Base-by-base conservation (phyloP, 208 protist genomes). In the Dictyostelium gargantuum region DNA sequence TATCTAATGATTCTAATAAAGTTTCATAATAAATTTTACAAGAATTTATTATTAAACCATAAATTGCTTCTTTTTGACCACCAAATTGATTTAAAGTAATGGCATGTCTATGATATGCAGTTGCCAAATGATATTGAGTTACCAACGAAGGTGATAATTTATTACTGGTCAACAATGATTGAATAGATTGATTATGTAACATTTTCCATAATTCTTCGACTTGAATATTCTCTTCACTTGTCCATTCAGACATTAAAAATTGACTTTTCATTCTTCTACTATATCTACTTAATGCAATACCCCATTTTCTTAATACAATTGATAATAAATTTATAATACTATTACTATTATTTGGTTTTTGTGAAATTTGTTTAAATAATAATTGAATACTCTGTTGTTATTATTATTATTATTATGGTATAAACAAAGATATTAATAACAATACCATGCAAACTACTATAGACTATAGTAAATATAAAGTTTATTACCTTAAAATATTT, bases 231-330 rank as follows among this genome's bases (percentile, higher is more conserved):
- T 89, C 81, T 40, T 89, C 81, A 35, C 61, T 77, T 42, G 81
- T 38, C 81, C 81, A 89, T 29, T 89, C 81, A 35, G 81, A 89
- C 81, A 89, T 89, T 40, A 89, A 44, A 73, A 89, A 89, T 35
- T 89, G 81, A 77, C 81, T 77, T n/a, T 89, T 89, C 81, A 89
- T 89, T 19, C 81, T 40, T 38, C 81, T 56, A 29, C 48, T 66
- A 38, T 89, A 89, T 77, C 81, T 89, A 38, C 81, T 89, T 54
- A 89, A 26, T 66, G 81, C 23, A 58, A 89, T 89, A 50, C 81
- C 81, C 81, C 81, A 89, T 52, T 89, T 89, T 50, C 81, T 56
- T 10, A 89, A 52, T n/a, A 54, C 81, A 11, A 58, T 89, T 19
- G 81, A 42, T 40, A 89, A 61, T 26, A 29, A 29, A n/a, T 85